Evolutionary conservation across 1,284 basidiomycete species (phyloP).

Genomic region (Microbotryomycetes sp.): DNA sequence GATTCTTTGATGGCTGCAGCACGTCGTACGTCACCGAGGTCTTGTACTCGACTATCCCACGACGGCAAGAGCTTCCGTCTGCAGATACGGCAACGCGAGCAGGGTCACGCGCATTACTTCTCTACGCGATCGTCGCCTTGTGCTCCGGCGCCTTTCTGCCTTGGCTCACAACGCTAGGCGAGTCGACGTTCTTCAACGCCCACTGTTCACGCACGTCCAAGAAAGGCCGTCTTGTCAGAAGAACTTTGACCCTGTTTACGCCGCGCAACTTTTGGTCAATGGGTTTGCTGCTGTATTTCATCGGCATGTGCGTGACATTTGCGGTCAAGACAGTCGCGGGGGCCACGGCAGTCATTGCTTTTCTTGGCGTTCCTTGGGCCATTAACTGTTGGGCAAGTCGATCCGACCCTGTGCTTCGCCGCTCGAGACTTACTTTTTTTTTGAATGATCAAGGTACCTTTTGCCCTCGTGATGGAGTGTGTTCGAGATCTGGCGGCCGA

Average conservation of each 20-base stretch:
- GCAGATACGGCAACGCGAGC: slow-evolving; percentile 64
- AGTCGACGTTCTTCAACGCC: slow-evolving; percentile 1
- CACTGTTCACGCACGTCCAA: slow-evolving; percentile 22
- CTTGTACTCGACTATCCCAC: slow-evolving; percentile 39
- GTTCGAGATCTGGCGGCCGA: slow-evolving; percentile 27
- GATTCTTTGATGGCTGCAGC: background rate
- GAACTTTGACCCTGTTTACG: slow-evolving; percentile 50
- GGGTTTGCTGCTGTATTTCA: slow-evolving; percentile 60
- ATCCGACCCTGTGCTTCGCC: background rate
- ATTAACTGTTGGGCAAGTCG: slow-evolving; percentile 65
- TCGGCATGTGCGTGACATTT: slow-evolving; percentile 73
- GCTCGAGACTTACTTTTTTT: background rate
- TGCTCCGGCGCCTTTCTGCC: slow-evolving; percentile 64
- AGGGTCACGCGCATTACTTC: slow-evolving; percentile 75
- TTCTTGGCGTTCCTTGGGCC: slow-evolving; percentile 88
- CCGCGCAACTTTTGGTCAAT: slow-evolving; percentile 85
- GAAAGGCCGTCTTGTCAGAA: slow-evolving; percentile 33
- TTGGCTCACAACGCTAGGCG: slow-evolving; percentile 52
- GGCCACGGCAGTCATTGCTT: slow-evolving; percentile 68
- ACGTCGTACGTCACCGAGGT: slow-evolving; percentile 33
- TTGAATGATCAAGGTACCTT: slow-evolving; percentile 29
- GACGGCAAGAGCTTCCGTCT: slow-evolving; percentile 49
- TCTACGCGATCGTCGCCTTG: slow-evolving; percentile 64
- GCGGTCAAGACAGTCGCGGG: slow-evolving; percentile 65
- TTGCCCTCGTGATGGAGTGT: slow-evolving; percentile 36